Evolutionary conservation across 179 eudicot genomes (phyloP).

Genomic region (Silene vulgaris): DNA sequence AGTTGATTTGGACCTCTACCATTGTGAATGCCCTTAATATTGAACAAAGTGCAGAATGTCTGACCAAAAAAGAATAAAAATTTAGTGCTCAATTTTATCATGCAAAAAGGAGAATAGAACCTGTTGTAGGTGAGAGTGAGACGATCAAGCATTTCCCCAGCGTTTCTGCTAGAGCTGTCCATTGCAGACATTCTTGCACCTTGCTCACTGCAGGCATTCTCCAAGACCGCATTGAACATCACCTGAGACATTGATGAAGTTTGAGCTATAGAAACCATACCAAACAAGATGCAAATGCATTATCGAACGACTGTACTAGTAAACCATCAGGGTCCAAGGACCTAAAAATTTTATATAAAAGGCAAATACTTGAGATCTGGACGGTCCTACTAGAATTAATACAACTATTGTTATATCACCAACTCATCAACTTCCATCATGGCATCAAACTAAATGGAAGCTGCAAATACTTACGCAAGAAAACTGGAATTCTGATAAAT

Average conservation of each 20-base stretch:
- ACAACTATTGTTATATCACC: conserved; percentile 21
- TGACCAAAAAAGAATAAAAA: background rate
- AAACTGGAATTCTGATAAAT: conserved; percentile 75
- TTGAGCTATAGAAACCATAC: background rate
- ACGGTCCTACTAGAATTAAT: background rate
- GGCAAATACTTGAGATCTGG: background rate
- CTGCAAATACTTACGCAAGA: conserved; percentile 59
- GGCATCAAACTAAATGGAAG: background rate
- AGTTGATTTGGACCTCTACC: too few relatives aligned
- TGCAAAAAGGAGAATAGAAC: conserved; percentile 31
- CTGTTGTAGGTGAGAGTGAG: conserved; percentile 86
- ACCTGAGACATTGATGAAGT: conserved; percentile 42
- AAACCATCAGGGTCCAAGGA: too few relatives aligned
- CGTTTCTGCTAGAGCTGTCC: conserved; percentile 96
- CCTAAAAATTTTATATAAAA: background rate
- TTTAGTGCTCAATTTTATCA: background rate
- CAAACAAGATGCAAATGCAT: conserved; percentile 12
- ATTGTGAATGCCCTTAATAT: too few relatives aligned
- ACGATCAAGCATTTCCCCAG: conserved; percentile 95
- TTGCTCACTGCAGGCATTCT: conserved; percentile 96
- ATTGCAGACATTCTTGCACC: conserved; percentile 99
- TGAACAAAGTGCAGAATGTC: background rate
- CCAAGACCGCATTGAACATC: conserved; percentile 83
- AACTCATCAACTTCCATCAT: background rate
- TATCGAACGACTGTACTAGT: too few relatives aligned